Evolutionary conservation across 345 rosid species (phyloP).

Genomic region (Eucalyptus melliodora): DNA sequence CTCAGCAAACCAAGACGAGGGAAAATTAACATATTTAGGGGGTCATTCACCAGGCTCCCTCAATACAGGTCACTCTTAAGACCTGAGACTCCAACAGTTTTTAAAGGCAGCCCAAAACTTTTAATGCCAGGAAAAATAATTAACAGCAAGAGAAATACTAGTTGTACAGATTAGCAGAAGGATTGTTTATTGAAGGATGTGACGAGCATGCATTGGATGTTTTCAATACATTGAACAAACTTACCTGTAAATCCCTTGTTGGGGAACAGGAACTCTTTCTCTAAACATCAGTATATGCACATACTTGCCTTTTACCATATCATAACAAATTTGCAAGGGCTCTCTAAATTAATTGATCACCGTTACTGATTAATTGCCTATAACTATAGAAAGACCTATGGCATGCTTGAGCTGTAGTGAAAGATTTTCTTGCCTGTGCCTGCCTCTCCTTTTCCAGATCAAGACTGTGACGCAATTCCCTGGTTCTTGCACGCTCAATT

Average conservation of each 20-base stretch:
- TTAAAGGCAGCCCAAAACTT: background rate
- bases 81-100: background rate
- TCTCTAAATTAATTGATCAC: background rate
- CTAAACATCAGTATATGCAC: background rate
- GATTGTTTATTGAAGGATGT: background rate
- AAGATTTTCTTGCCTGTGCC: slow-evolving; percentile 38
- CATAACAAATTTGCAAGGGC: background rate
- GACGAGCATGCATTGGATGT: background rate
- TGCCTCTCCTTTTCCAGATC: slow-evolving; percentile 86
- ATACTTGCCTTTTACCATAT: background rate
- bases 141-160: background rate
- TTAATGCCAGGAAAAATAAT: background rate
- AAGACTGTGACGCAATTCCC: slow-evolving; percentile 60
- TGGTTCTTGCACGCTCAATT: slow-evolving; percentile 65
- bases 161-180: background rate
- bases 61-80: background rate
- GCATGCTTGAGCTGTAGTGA: background rate
- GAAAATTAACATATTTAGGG: background rate
- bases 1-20: background rate
- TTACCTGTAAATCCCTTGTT: background rate
- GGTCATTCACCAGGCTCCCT: background rate
- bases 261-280: background rate
- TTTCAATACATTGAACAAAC: background rate
- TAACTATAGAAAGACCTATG: background rate
- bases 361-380: background rate